Percentiles rank a stretch among this genome's conserved stretches.
Conservation (phyloP, 129 eudicot species). For the Escallonia rubra region DNA sequence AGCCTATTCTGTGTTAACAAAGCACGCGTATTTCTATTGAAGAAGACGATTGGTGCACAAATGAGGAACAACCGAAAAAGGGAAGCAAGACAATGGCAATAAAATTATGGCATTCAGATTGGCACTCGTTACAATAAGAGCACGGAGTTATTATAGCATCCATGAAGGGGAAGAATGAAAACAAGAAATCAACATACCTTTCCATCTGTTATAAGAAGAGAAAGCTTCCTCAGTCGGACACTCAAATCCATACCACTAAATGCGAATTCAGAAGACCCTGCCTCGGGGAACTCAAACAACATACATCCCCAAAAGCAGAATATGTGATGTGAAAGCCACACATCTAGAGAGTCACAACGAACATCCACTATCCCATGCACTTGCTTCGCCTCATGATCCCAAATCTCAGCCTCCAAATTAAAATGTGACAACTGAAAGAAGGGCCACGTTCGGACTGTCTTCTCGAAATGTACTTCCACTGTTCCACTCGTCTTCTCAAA, state of each 20-base stretch:
- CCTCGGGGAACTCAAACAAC: constrained; percentile 37
- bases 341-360: constrained; percentile 53
- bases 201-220: constrained; percentile 76
- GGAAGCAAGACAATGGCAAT: too few relatives aligned
- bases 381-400: constrained; percentile 21
- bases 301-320: constrained; percentile 49
- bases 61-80: too few relatives aligned
- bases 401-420: constrained; percentile 42
- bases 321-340: constrained; percentile 66
- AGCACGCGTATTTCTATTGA: too few relatives aligned
- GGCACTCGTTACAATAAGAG: too few relatives aligned
- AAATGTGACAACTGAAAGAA: constrained; percentile 63
- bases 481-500: constrained; percentile 50
- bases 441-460: constrained; percentile 50
- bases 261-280: constrained; percentile 31
- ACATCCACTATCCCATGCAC: constrained; percentile 35
- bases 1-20: too few relatives aligned
- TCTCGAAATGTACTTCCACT: constrained; percentile 42
- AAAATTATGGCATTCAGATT: too few relatives aligned
- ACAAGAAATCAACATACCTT: constrained; percentile 41
- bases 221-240: constrained; percentile 49
- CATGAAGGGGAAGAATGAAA: not conserved
- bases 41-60: too few relatives aligned
- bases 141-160: not conserved
- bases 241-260: constrained; percentile 31